Evolutionary conservation across 2,329 filamentous ascomycete genomes (phyloP).

Genomic region (Nemania sp.): DNA sequence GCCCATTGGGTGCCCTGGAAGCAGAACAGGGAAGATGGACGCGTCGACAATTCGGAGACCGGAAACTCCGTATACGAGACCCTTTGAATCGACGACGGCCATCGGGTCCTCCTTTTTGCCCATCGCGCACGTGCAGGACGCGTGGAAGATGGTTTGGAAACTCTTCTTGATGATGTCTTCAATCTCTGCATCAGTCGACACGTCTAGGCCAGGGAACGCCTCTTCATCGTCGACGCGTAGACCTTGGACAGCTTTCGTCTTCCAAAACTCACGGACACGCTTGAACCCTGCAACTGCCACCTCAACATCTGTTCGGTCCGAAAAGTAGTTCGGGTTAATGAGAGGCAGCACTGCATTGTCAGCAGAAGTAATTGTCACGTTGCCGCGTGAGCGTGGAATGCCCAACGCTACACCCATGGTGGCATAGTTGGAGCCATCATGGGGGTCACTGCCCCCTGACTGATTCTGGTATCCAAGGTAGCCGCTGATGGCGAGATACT

Average conservation of each 20-base stretch:
- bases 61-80: slow-evolving; percentile 25
- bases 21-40: slow-evolving; percentile 31
- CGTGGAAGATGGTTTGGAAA: slow-evolving; percentile 26
- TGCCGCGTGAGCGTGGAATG: slow-evolving; percentile 20
- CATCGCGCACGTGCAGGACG: slow-evolving; percentile 26
- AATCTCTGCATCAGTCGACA: slow-evolving; percentile 11
- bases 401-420: slow-evolving; percentile 6
- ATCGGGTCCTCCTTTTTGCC: slow-evolving; percentile 14
- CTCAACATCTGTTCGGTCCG: slow-evolving; percentile 47
- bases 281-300: slow-evolving; percentile 48
- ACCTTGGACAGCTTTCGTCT: background rate
- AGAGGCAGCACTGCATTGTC: slow-evolving; percentile 14
- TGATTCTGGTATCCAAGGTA: slow-evolving; percentile 22
- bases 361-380: slow-evolving; percentile 20
- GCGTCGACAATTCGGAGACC: slow-evolving; percentile 33
- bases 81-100: slow-evolving; percentile 26
- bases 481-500: slow-evolving; percentile 21
- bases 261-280: slow-evolving; percentile 43
- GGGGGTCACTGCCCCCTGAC: slow-evolving; percentile 8
- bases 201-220: slow-evolving; percentile 8
- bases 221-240: background rate
- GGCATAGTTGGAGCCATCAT: slow-evolving; percentile 24
- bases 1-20: slow-evolving; percentile 12
- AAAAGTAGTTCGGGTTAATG: slow-evolving; percentile 52
- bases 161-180: slow-evolving; percentile 3